Conservation (phyloP, 768 basidiomycete genomes). For the Lactifluus pinguis region DNA sequence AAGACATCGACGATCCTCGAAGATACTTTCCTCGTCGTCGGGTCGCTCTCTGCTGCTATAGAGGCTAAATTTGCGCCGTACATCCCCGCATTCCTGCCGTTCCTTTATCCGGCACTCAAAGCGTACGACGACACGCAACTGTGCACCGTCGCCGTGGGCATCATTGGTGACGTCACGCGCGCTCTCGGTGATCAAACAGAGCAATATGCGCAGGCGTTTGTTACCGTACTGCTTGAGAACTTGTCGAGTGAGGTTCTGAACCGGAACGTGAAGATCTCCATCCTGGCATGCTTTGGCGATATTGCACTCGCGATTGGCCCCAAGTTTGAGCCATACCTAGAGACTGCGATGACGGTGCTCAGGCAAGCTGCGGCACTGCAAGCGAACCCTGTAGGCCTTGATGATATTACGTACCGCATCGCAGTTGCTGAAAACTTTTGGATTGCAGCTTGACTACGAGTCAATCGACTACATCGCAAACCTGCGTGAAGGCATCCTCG, state of each 20-base stretch:
- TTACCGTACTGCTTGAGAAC: constrained; percentile 87
- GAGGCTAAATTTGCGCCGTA: constrained; percentile 75
- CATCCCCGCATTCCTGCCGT: constrained; percentile 77
- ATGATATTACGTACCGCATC: neutral
- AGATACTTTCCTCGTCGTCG: constrained; percentile 92
- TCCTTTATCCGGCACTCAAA: constrained; percentile 80
- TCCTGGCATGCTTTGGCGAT: constrained; percentile 92
- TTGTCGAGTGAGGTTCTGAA: constrained; percentile 85
- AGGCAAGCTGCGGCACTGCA: constrained; percentile 83
- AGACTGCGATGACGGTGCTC: constrained; percentile 85
- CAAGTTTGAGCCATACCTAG: constrained; percentile 80
- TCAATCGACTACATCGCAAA: constrained; percentile 86
- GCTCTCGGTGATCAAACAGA: constrained; percentile 79
- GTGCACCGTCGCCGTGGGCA: constrained; percentile 90
- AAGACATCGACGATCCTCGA: constrained; percentile 94
- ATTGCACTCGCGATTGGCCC: constrained; percentile 88
- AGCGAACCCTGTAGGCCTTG: constrained; percentile 66
- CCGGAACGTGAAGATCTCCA: constrained; percentile 94
- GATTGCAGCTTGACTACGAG: constrained; percentile 66
- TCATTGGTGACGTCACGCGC: constrained; percentile 94
- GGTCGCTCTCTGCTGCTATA: constrained; percentile 64
- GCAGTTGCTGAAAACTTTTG: constrained; percentile 2
- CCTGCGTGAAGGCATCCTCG: constrained; percentile 89
- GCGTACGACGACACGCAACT: constrained; percentile 93
- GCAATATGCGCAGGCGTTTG: constrained; percentile 81